These are phyloP conservation scores for Canna indica DNA, from an alignment of 176 grass and related monocot genomes.

Conservation along the genomic window DNA sequence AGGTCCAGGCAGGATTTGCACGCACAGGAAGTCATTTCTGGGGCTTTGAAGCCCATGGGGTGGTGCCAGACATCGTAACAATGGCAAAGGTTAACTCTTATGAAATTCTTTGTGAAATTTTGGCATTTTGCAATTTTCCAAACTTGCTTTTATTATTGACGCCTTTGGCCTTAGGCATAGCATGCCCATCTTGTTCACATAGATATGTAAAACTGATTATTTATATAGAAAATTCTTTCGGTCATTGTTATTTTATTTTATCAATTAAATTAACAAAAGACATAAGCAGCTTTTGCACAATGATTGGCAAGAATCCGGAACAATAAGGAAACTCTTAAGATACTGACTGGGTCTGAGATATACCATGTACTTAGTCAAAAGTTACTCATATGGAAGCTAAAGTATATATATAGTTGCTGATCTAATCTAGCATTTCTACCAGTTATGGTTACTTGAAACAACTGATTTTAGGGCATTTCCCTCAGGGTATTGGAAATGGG, in stretches of 20 bases:
- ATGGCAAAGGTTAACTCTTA: conserved; percentile 67
- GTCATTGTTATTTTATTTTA: neutral
- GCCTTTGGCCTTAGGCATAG: neutral
- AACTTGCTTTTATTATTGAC: neutral
- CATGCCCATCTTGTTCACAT: neutral
- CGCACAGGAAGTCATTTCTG: conserved; percentile 87
- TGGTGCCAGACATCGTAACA: conserved; percentile 89
- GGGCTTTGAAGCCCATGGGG: conserved; percentile 72
- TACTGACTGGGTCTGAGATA: neutral
- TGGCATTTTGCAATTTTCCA: neutral
- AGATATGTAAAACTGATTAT: neutral
- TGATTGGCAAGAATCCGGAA: neutral
- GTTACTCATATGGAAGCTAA: neutral
- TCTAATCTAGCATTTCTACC: neutral
- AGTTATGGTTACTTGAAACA: neutral
- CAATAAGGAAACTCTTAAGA: neutral
- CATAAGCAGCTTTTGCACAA: neutral
- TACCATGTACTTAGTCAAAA: neutral
- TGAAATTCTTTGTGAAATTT: neutral
- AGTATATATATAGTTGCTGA: neutral
- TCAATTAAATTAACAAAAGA: neutral
- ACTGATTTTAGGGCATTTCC: neutral
- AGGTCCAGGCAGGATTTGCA: conserved; percentile 80
- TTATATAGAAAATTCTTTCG: neutral
- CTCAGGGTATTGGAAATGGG: conserved; percentile 87